phyloP scores from a whole-genome alignment of 2,329 filamentous ascomycete genomes.

The Xylaria sp. region DNA sequence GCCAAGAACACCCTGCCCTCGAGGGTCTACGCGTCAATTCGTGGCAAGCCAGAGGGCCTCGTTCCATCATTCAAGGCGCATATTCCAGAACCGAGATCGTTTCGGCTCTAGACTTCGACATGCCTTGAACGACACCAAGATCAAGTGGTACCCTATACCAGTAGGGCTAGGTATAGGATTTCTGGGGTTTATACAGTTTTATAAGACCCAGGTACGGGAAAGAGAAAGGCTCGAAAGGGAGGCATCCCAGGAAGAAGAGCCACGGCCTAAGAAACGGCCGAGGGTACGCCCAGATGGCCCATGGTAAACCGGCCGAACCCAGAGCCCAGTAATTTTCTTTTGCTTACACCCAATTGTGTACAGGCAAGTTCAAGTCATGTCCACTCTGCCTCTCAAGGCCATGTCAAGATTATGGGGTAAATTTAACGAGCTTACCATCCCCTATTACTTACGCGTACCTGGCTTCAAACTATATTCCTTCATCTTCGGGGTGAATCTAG shows the following conservation, averaged over 20 bases:
- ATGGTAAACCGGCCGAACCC: conserved; percentile 64
- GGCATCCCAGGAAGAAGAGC: conserved; percentile 54
- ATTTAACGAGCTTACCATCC: conserved; percentile 90
- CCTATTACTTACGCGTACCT: conserved; percentile 86
- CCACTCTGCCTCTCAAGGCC: conserved; percentile 88
- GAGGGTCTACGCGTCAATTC: conserved; percentile 40
- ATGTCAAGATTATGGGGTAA: conserved; percentile 88
- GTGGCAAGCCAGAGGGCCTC: conserved; percentile 48
- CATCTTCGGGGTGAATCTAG: conserved; percentile 89
- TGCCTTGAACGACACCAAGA: conserved; percentile 63
- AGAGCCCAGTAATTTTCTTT: neutral
- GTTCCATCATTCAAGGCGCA: conserved; percentile 57
- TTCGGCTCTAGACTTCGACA: conserved; percentile 64
- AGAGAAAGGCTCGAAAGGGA: conserved; percentile 63
- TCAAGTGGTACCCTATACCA: conserved; percentile 92
- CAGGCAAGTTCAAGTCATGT: conserved; percentile 92
- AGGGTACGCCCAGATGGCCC: conserved; percentile 84
- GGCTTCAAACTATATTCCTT: conserved; percentile 93
- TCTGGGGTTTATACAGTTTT: conserved; percentile 84
- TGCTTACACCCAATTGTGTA: conserved; percentile 33
- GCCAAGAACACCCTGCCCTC: conserved; percentile 35
- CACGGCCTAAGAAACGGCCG: conserved; percentile 61
- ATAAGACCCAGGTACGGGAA: conserved; percentile 72
- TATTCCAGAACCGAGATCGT: conserved; percentile 52
- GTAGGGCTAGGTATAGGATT: conserved; percentile 87